Evolutionary conservation across 768 basidiomycete species (phyloP).

Genomic region (Leccinum uliginosum): DNA sequence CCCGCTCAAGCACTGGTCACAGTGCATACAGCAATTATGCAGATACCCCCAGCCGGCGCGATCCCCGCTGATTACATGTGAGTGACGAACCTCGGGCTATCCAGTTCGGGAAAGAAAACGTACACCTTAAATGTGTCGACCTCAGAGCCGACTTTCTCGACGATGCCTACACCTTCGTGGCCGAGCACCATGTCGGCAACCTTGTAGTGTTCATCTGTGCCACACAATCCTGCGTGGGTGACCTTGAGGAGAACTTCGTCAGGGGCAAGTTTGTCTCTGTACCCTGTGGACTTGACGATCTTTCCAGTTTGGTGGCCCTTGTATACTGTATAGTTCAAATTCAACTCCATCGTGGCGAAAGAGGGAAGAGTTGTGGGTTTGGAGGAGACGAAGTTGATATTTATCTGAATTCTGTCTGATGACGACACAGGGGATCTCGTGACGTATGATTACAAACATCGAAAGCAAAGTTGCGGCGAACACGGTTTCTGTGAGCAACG

Average conservation of each 20-base stretch:
- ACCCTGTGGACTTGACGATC: constrained; percentile 15
- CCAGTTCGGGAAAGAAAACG: constrained; percentile 9
- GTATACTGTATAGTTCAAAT: constrained; percentile 28
- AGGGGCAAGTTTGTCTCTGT: constrained; percentile 16
- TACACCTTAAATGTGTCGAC: constrained; percentile 34
- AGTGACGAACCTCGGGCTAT: not conserved
- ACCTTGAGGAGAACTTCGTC: constrained; percentile 30
- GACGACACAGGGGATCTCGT: constrained; percentile 5
- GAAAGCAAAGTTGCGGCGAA: not conserved
- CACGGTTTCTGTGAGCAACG: not conserved
- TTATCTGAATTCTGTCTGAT: not conserved
- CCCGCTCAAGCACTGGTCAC: constrained; percentile 31
- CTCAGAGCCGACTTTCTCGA: constrained; percentile 29
- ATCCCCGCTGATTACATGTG: constrained; percentile 27
- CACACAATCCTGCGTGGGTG: constrained; percentile 36
- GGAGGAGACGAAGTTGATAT: not conserved
- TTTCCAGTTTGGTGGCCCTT: constrained; percentile 24
- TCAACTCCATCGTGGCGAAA: constrained; percentile 12
- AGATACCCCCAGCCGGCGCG: constrained; percentile 35
- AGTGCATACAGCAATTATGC: constrained; percentile 31
- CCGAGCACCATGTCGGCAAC: constrained; percentile 34
- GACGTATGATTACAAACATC: not conserved
- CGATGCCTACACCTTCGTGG: constrained; percentile 36
- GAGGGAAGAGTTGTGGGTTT: not conserved
- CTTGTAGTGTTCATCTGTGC: constrained; percentile 36